Evolutionary conservation across 352 stramenopile species (phyloP).

Genomic region (Pythium scleroteichum): DNA sequence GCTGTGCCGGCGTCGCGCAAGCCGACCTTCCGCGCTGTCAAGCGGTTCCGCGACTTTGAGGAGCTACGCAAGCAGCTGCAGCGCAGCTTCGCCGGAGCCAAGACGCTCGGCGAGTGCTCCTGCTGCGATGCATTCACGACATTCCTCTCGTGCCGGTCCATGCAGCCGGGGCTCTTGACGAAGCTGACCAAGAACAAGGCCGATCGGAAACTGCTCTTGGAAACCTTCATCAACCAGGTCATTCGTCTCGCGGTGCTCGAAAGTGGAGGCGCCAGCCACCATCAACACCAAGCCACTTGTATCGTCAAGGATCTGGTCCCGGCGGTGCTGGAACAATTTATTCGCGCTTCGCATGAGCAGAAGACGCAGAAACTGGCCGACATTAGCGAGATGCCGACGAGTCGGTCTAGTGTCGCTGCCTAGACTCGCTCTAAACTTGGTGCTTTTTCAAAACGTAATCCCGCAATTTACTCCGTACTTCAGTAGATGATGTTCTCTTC

Average conservation of each 20-base stretch:
- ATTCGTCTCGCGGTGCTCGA: constrained; percentile 24
- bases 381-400: constrained; percentile 7
- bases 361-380: constrained; percentile 17
- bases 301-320: constrained; percentile 18
- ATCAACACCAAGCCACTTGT: constrained; percentile 3
- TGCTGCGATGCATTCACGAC: constrained; percentile 28
- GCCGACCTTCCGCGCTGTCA: constrained; percentile 22
- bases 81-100: constrained; percentile 3
- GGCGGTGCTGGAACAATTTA: constrained; percentile 19
- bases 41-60: constrained; percentile 28
- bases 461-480: not conserved
- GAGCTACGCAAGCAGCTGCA: constrained; percentile 28
- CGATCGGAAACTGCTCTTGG: constrained; percentile 18
- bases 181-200: constrained; percentile 22
- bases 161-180: constrained; percentile 24
- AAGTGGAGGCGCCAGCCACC: constrained; percentile 1
- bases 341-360: constrained; percentile 14
- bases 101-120: constrained; percentile 19
- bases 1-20: constrained; percentile 10
- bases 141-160: constrained; percentile 26
- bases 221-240: constrained; percentile 28
- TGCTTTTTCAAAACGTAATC: not conserved
- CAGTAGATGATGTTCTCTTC: not conserved
- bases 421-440: not conserved
- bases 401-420: constrained; percentile 4